These are phyloP conservation scores for Geranium incanum DNA, from an alignment of 441 rosid genomes.

Conservation along the genomic window DNA sequence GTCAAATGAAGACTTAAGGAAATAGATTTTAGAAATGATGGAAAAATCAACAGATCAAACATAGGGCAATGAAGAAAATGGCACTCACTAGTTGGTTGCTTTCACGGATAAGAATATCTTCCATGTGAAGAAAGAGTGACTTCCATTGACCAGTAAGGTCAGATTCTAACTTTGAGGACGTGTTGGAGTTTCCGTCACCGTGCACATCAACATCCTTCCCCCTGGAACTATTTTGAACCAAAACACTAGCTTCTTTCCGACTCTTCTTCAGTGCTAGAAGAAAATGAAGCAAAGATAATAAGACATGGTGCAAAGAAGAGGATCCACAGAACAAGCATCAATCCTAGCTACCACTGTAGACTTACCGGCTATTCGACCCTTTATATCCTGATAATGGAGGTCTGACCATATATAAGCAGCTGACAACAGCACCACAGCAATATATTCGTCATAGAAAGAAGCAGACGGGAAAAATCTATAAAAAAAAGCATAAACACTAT, in stretches of 20 bases:
- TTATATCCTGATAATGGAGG: conserved; percentile 85
- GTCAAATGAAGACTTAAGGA: conserved; percentile 1
- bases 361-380: conserved; percentile 72
- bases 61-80: conserved; percentile 2
- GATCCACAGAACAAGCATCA: conserved; percentile 9
- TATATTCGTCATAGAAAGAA: not conserved
- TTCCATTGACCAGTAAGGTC: conserved; percentile 65
- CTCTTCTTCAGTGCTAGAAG: conserved; percentile 68
- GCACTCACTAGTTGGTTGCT: conserved; percentile 70
- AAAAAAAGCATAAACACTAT: not conserved
- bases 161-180: conserved; percentile 46
- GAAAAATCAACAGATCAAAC: not conserved
- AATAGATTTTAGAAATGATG: not conserved
- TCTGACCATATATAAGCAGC: conserved; percentile 94
- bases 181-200: conserved; percentile 31
- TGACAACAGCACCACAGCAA: conserved; percentile 29
- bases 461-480: not conserved
- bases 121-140: conserved; percentile 82
- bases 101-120: conserved; percentile 57
- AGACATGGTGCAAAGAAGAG: conserved; percentile 1
- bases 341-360: conserved; percentile 1
- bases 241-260: conserved; percentile 65
- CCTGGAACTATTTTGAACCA: conserved; percentile 44
- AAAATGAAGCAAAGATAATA: conserved; percentile 3
- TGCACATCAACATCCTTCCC: conserved; percentile 39